Evolutionary conservation across 1,284 basidiomycete species (phyloP).

Genomic region (Fomitiporia mediterranea): DNA sequence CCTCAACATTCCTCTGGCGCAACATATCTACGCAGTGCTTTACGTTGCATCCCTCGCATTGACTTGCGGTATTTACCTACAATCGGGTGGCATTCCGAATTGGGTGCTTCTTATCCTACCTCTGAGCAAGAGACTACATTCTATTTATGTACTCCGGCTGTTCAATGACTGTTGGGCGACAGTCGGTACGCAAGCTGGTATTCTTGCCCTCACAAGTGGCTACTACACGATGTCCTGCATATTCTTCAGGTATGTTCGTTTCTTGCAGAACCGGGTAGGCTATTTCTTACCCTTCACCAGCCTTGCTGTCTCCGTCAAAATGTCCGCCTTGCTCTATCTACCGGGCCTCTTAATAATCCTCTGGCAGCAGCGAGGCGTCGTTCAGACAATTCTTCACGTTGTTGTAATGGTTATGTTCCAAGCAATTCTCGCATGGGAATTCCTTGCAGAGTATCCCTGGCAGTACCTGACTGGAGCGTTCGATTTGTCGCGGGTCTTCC

Average conservation of each 20-base stretch:
- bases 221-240: slow-evolving; percentile 59
- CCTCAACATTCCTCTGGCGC: slow-evolving; percentile 59
- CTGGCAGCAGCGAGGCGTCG: slow-evolving; percentile 68
- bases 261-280: not conserved
- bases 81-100: slow-evolving; percentile 67
- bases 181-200: slow-evolving; percentile 52
- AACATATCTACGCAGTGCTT: slow-evolving; percentile 72
- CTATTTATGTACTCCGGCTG: slow-evolving; percentile 86
- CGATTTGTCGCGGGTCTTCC: slow-evolving; percentile 83
- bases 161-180: slow-evolving; percentile 96
- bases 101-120: slow-evolving; percentile 75
- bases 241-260: slow-evolving; percentile 53
- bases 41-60: slow-evolving; percentile 67
- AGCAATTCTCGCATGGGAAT: slow-evolving; percentile 64
- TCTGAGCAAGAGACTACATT: slow-evolving; percentile 90
- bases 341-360: slow-evolving; percentile 82
- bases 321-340: slow-evolving; percentile 92
- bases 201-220: slow-evolving; percentile 56
- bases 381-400: slow-evolving; percentile 50
- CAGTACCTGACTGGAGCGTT: slow-evolving; percentile 80
- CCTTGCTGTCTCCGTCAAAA: slow-evolving; percentile 87
- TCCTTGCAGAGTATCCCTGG: slow-evolving; percentile 56
- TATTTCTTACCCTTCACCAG: slow-evolving; percentile 40
- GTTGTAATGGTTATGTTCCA: slow-evolving; percentile 54
- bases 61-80: slow-evolving; percentile 65